phyloP scores from a whole-genome alignment of 495 filamentous ascomycete genomes.

The Pyrenopolyporus hunteri region DNA sequence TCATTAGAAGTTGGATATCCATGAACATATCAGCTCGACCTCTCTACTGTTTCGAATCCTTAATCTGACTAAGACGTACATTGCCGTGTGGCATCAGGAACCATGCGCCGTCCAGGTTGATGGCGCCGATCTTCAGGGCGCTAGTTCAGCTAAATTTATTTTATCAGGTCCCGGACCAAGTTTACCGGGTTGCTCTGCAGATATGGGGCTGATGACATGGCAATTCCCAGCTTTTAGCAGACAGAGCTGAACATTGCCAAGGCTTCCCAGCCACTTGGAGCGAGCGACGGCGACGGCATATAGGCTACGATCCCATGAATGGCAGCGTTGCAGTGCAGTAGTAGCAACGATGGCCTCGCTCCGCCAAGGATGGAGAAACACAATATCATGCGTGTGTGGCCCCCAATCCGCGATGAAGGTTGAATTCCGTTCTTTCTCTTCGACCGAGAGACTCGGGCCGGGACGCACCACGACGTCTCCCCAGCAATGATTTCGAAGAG shows the following conservation, averaged over 20 bases:
- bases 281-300: not conserved
- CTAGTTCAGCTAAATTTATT: conserved; percentile 2
- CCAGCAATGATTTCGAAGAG: not conserved
- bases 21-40: not conserved
- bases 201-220: not conserved
- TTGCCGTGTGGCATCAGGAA: not conserved
- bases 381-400: conserved; percentile 13
- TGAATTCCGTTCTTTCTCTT: not conserved
- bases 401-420: not conserved
- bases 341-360: conserved; percentile 3
- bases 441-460: not conserved
- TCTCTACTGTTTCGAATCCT: not conserved
- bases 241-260: conserved; percentile 25
- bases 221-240: not conserved
- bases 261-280: conserved; percentile 1
- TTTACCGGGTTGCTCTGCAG: conserved; percentile 3
- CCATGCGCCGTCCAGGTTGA: not conserved
- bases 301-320: conserved; percentile 9
- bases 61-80: conserved; percentile 15
- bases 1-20: not conserved
- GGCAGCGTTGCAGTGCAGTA: conserved; percentile 1
- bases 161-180: not conserved
- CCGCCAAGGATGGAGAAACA: conserved; percentile 5
- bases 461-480: not conserved
- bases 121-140: conserved; percentile 1